Percentiles rank a stretch among this genome's conserved stretches.
phyloP scores from a whole-genome alignment of 202 grass and related monocot genomes.

The Zizania palustris region DNA sequence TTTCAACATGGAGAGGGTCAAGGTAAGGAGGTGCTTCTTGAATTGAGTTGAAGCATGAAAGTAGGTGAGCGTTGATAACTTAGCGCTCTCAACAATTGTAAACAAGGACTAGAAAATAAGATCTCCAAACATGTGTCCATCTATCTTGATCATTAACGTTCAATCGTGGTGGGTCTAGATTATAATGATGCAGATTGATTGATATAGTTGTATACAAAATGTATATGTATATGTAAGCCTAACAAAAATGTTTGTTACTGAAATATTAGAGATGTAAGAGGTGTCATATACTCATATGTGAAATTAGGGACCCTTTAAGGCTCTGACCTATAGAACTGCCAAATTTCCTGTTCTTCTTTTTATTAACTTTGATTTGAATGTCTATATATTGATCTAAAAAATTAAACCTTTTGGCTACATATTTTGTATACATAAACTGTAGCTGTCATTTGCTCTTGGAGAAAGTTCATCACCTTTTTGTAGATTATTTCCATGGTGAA shows the following conservation, averaged over 20 bases:
- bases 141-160: too few relatives aligned
- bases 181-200: too few relatives aligned
- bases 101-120: background rate
- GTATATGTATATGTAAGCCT: background rate
- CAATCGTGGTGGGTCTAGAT: too few relatives aligned
- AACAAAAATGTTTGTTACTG: background rate
- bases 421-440: background rate
- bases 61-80: background rate
- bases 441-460: background rate
- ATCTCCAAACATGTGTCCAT: background rate
- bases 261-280: background rate
- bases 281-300: conserved; percentile 2
- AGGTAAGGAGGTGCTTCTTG: conserved; percentile 44
- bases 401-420: background rate
- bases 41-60: background rate
- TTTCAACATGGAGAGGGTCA: conserved; percentile 83
- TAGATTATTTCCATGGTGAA: background rate
- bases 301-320: too few relatives aligned
- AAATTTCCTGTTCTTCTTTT: background rate
- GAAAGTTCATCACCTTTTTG: background rate
- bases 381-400: conserved; percentile 4
- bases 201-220: too few relatives aligned
- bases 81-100: background rate
- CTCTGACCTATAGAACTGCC: background rate
- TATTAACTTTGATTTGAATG: background rate